Conservation (phyloP, 139 green algal species). For the Volvox africanus region DNA sequence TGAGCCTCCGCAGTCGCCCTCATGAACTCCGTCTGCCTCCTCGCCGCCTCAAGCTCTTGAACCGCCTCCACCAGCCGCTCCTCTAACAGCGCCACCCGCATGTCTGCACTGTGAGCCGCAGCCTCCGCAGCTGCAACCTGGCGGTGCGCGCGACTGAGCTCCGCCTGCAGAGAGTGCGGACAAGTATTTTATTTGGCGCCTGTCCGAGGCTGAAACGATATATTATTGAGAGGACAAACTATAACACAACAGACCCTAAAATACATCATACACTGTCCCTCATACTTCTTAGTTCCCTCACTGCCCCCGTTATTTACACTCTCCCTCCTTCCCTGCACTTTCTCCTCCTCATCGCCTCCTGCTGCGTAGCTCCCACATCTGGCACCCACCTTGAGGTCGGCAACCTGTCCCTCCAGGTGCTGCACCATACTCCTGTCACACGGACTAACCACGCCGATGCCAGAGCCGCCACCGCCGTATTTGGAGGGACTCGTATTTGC, state of each 20-base stretch:
- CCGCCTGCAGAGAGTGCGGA: background rate
- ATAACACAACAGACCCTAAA: no score
- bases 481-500: background rate
- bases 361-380: no score
- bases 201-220: no score
- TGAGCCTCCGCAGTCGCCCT: slow-evolving; percentile 40
- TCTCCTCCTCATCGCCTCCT: no score
- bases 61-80: slow-evolving; percentile 17
- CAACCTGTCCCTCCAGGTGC: slow-evolving; percentile 11
- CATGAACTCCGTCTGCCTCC: slow-evolving; percentile 47
- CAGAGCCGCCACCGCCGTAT: no score
- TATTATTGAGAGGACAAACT: no score
- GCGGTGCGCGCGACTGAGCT: background rate
- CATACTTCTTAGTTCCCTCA: no score
- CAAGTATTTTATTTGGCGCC: no score
- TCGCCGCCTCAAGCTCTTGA: slow-evolving; percentile 8
- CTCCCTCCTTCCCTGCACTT: no score
- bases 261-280: no score
- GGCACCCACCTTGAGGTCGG: slow-evolving; percentile 21
- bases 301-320: no score
- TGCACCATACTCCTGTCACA: background rate
- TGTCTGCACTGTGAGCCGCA: background rate
- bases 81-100: slow-evolving; percentile 20
- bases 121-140: background rate
- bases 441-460: no score